Conservation (phyloP, 2,329 filamentous ascomycete species). For the Talaromyces sp. region DNA sequence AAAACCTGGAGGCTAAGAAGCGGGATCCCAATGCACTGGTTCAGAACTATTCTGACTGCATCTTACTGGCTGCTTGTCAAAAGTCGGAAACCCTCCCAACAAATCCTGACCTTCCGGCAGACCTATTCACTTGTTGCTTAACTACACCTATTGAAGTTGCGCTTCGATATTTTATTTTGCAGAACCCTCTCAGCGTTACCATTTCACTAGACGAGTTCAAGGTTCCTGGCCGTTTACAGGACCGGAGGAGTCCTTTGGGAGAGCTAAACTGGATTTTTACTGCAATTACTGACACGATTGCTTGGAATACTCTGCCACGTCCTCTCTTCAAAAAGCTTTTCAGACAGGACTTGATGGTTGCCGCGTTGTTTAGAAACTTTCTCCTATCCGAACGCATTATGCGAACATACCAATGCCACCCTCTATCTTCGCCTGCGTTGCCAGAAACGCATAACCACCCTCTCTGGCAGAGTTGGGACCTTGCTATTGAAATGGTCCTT, state of each 20-base stretch:
- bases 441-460: conserved; percentile 93
- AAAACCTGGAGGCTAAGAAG: conserved; percentile 70
- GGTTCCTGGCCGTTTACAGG: conserved; percentile 85
- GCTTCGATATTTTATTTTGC: conserved; percentile 89
- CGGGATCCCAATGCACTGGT: conserved; percentile 65
- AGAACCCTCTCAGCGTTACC: conserved; percentile 68
- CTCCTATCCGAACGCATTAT: conserved; percentile 91
- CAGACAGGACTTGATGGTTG: conserved; percentile 97
- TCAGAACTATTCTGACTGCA: conserved; percentile 72
- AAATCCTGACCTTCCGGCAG: conserved; percentile 85
- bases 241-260: conserved; percentile 85
- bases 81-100: conserved; percentile 90
- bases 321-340: conserved; percentile 95
- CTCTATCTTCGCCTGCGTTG: conserved; percentile 84
- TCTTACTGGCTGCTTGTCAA: conserved; percentile 87
- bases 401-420: conserved; percentile 92
- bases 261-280: conserved; percentile 99
- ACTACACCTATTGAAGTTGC: conserved; percentile 98
- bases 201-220: conserved; percentile 77
- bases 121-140: conserved; percentile 91
- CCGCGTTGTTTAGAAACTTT: conserved; percentile 93
- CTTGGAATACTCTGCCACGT: conserved; percentile 90
- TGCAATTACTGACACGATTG: conserved; percentile 96
- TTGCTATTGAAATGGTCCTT: conserved; percentile 91
- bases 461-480: conserved; percentile 95